These are phyloP conservation scores for Dothistroma pini DNA, from an alignment of 2,329 filamentous ascomycete genomes.

Conservation along the genomic window DNA sequence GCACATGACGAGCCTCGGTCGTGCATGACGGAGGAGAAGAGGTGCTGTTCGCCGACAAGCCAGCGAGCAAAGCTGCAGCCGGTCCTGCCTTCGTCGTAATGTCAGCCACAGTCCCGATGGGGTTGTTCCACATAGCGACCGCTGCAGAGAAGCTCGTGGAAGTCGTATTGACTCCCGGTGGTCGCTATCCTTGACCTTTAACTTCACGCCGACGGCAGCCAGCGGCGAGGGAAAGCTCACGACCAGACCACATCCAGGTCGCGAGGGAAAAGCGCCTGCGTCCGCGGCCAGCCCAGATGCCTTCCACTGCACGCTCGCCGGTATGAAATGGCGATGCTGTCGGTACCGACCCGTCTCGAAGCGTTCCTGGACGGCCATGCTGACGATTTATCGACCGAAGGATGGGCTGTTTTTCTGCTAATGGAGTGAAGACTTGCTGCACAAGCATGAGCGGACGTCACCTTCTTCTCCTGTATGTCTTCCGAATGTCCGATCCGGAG, in stretches of 20 bases:
- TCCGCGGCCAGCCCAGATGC: neutral
- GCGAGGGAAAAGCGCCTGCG: neutral
- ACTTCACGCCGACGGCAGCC: neutral
- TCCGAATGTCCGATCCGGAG: neutral
- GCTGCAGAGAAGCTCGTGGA: neutral
- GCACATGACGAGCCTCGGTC: neutral
- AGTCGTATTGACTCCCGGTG: neutral
- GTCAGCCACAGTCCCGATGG: neutral
- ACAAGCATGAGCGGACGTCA: neutral
- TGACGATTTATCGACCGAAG: neutral
- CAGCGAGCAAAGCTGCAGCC: neutral
- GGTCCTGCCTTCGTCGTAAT: neutral
- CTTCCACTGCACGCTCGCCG: too few species aligned
- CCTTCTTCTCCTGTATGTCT: neutral
- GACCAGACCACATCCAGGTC: neutral
- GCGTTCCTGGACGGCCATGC: neutral
- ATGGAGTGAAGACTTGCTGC: neutral
- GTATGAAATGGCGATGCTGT: neutral
- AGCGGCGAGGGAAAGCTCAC: neutral
- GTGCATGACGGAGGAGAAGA: neutral
- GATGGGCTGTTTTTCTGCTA: neutral
- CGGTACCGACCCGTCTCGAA: neutral
- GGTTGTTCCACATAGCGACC: neutral
- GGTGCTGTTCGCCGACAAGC: constrained; percentile 2
- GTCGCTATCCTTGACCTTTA: neutral